Base-by-base conservation (phyloP, 129 eudicot species). In the Flaveria bidentis region DNA sequence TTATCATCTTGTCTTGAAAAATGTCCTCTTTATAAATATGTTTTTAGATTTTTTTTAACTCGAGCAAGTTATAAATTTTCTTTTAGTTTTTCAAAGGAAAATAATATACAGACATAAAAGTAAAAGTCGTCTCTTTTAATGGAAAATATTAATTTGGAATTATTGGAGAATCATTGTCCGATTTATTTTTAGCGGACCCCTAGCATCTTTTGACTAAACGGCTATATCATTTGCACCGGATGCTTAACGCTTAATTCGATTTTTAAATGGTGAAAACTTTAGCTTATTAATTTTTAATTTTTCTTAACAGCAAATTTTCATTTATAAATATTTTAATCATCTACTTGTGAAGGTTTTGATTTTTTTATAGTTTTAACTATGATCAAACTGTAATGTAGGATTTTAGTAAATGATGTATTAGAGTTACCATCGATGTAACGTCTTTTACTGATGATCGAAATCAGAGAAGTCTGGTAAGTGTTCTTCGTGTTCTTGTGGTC, bases 141-240 rank as follows among this genome's bases (percentile, higher is more conserved):
- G 18, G 16, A 63, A 63, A 62, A 62, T 62, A 28, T 62, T 30
- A 30, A 63, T 63, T 63, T 63, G 69, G 46, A 28, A 30, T 63
- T 63, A 63, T 63, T 63, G 46, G 18, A 63, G 69, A 63, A 63
- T 63, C 5, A 63, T 15, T 15, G 45, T 9, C 5, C 20, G 22
- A n/a, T 30, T 63, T 63, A 63, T 16, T 30, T 30, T 28, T 63
- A 63, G 23, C 16, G 69, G 23, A 63, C 69, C 69, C 68, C 23
- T 63, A 63, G 46, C 69, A 30, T 30, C 69, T 63, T 36, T 5
- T 63, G 46, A 63, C 69, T 15, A 20, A 63, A 63, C 69, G 69
- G 69, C 69, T 33, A 33, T 30, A 30, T 63, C 69, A 30, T 63
- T 63, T 30, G 14, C 23, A 58, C 33, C 6, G 9, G 42, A 61